phyloP scores from a whole-genome alignment of 75 land plant genomes.

The Pinus tabuliformis region DNA sequence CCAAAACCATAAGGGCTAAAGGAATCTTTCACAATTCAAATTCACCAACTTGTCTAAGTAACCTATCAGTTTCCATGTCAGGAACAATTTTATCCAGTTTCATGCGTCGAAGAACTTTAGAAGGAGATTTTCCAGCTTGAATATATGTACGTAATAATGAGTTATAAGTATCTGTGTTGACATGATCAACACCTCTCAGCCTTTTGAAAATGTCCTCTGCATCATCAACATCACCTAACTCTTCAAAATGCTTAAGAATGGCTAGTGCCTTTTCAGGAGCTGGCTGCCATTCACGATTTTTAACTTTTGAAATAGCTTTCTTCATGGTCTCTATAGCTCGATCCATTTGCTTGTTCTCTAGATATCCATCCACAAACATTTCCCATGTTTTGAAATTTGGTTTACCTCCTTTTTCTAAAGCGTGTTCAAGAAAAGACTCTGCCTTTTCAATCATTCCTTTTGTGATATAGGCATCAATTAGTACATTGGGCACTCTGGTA shows the following conservation, averaged over 20 bases:
- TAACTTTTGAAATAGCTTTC: slow-evolving; percentile 30
- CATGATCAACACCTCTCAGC: slow-evolving; percentile 30
- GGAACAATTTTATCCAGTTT: slow-evolving; percentile 69
- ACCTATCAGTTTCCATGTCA: slow-evolving; percentile 32
- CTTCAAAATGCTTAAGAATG: slow-evolving; percentile 29
- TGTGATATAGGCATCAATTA: slow-evolving; percentile 27
- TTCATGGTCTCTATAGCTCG: slow-evolving; percentile 28
- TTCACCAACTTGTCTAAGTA: slow-evolving; percentile 21
- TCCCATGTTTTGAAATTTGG: slow-evolving; percentile 22
- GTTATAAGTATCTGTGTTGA: slow-evolving; percentile 46
- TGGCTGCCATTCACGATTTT: slow-evolving; percentile 45
- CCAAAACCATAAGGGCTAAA: too few species aligned
- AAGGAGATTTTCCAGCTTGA: slow-evolving; percentile 50
- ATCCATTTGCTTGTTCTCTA: slow-evolving; percentile 21
- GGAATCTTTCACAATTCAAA: too few species aligned
- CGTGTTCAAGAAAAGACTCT: slow-evolving; percentile 12
- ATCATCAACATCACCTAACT: slow-evolving; percentile 42
- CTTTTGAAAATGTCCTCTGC: slow-evolving; percentile 51
- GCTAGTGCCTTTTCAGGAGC: slow-evolving; percentile 21
- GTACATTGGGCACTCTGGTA: slow-evolving; percentile 25
- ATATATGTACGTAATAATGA: slow-evolving; percentile 55
- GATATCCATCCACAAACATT: slow-evolving; percentile 36
- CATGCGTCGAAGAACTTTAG: slow-evolving; percentile 38
- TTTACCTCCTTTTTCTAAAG: slow-evolving; percentile 12
- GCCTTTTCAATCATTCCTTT: slow-evolving; percentile 44